Base-by-base conservation (phyloP, 1,284 basidiomycete genomes). In the Ganoderma boninense region DNA sequence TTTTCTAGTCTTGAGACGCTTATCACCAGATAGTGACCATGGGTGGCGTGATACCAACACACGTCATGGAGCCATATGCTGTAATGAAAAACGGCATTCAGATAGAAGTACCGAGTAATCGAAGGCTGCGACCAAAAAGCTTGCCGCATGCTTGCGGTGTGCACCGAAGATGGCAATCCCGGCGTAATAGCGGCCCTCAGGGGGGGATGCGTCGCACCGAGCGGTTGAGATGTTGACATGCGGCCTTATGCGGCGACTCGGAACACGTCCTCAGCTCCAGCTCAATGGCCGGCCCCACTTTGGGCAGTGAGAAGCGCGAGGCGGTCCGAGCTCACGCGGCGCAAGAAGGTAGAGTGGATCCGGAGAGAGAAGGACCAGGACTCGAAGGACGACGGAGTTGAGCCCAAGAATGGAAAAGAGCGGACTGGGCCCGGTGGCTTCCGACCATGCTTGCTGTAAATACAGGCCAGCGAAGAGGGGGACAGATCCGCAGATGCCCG, bases 21-120 rank as follows among this genome's bases (percentile, higher is more conserved):
- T 89, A 83, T 94, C 92, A 78, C 94, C 92, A 52, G 80, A 94
- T 92, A 38, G 92, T 93, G 42, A 94, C 88, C 46, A 84, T 81
- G 5, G 93, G 92, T 16, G 92, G 90, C 1, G 84, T 85, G 79
- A 94, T 94, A 20, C 91, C 91, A 56, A 92, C 91, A 69, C 89
- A 89, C 10, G 85, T 86, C 86, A 93, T 90, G 76, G 91, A 92
- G 29, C 91, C 92, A 75, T 91, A 85, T 26, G 26, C 90, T 90
- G 63, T n/a, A 69, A 66, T 49, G 60, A 69, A 66, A 68, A 49
- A 60, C 20, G 20, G 11, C 6, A 66, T 29, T 74, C 44, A 70
- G 67, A 62, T 40, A 29, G 62, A 14, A 44, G 61, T 42, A 10
- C n/a, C 26, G 26, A 29, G 2, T 43, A 66, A 71, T 29, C 68